Evolutionary conservation across 2,329 filamentous ascomycete species (phyloP), one percentile per base, ranked within the genome.

Genomic region (Rhytidhysteron rufulum): DNA sequence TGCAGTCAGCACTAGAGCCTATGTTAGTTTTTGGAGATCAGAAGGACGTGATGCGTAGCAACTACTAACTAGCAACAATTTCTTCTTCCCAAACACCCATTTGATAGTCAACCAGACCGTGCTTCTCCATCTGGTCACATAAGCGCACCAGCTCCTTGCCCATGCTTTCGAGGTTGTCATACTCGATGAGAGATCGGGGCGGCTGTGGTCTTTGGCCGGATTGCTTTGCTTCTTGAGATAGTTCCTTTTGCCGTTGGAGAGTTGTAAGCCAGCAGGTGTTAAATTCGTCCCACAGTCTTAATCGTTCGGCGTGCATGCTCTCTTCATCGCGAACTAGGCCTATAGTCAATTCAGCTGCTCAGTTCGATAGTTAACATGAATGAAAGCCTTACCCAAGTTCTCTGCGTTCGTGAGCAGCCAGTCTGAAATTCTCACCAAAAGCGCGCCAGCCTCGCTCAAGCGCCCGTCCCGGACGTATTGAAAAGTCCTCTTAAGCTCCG

Each of bases 71-170:
- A 43, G 79, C 78, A 53, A 93, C 79, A 53, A 97, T 96, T 58
- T 87, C 82, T 60, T 97, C 90, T 67, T 97, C 93, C 80, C 88
- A 94, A 19, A 97, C 87, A 7, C 93, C 93, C 70, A 95, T 94
- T 58, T 97, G 86, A 63, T 97, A 98, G 68, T 98, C 93, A 9
- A 98, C 88, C 34, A 98, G 71, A n/a, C 93, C 93, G 60, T 94
- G 84, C 51, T 85, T 83, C 65, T 97, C 91, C 47, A 97, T 79
- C 37, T 79, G 79, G 61, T 97, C 89, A 61, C 90, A 95, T 37
- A 95, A 73, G 37, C 82, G 78, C 41, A 95, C 78, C 21, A 98
- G 68, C 55, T 95, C 85, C 40, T 85, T 83, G 10, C 87, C 88
- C 78, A 97, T 83, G 51, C 82, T 83, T 54, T 86, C 81, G 35